A percentile compares a stretch with the other conserved stretches of the same genome.
Conservation (phyloP, 1,284 basidiomycete genomes). For the Taiwanofungus camphoratus region DNA sequence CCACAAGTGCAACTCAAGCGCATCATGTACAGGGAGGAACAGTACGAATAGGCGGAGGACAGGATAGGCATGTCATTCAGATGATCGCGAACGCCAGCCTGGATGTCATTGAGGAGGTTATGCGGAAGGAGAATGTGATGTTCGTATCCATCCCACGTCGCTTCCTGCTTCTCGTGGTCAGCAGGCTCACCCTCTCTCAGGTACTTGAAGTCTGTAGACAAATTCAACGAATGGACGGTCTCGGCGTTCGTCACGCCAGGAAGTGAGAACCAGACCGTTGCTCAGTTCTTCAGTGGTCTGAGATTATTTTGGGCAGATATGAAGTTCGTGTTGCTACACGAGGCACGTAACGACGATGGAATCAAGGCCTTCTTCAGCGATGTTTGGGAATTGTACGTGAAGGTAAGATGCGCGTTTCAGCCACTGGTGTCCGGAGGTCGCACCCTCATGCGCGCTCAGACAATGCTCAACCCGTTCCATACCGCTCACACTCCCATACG, state of each 20-base stretch:
- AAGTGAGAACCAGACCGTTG: conserved; percentile 51
- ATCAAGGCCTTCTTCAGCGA: conserved; percentile 88
- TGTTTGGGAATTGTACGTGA: conserved; percentile 92
- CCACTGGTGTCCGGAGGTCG: conserved; percentile 16
- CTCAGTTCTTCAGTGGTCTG: conserved; percentile 9
- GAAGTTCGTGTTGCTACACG: conserved; percentile 89
- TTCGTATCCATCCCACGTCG: conserved; percentile 35
- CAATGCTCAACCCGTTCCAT: conserved; percentile 88
- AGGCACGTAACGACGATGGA: conserved; percentile 93
- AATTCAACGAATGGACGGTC: conserved; percentile 96
- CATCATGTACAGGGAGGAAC: conserved; percentile 49
- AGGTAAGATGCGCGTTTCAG: conserved; percentile 49
- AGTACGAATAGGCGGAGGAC: conserved; percentile 61
- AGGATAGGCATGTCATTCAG: conserved; percentile 90
- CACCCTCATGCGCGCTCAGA: conserved; percentile 41
- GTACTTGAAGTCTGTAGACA: conserved; percentile 90
- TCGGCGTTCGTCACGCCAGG: conserved; percentile 91
- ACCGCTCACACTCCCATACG: conserved; percentile 81
- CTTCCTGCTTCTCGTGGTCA: neutral
- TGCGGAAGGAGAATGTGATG: conserved; percentile 83
- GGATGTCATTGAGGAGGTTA: conserved; percentile 87
- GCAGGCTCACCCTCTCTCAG: conserved; percentile 35
- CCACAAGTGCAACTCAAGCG: conserved; percentile 63
- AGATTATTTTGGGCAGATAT: conserved; percentile 50
- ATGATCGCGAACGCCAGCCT: conserved; percentile 94